These are phyloP conservation scores for Anethum foeniculum DNA, from an alignment of 140 eudicot genomes.

Conservation along the genomic window DNA sequence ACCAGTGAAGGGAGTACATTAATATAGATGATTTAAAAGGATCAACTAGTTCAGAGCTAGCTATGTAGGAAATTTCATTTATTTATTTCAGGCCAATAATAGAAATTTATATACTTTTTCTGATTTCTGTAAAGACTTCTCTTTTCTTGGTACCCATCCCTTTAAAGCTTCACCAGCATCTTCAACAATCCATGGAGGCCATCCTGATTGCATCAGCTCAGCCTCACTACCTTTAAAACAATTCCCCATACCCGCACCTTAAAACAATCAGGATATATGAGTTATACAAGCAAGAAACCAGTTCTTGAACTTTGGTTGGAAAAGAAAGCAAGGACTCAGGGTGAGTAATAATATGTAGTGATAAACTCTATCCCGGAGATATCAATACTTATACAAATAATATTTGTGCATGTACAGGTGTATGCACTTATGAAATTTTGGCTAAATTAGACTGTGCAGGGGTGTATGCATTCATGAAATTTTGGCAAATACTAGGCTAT, in stretches of 20 bases:
- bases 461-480: too few species aligned
- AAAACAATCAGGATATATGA: neutral
- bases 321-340: neutral
- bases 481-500: too few species aligned
- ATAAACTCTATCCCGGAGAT: neutral
- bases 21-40: too few species aligned
- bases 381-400: neutral
- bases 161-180: conserved; percentile 71
- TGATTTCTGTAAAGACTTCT: neutral
- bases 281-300: neutral
- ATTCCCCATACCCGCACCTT: neutral
- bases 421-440: neutral
- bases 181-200: conserved; percentile 88
- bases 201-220: conserved; percentile 85
- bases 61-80: too few species aligned
- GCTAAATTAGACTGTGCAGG: neutral
- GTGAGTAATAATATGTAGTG: neutral
- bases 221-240: conserved; percentile 30
- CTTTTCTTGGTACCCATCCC: neutral
- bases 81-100: too few species aligned
- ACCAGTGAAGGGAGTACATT: neutral
- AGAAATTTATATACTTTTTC: too few species aligned
- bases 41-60: too few species aligned
- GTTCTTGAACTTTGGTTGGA: neutral
- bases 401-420: too few species aligned